Base-by-base conservation (phyloP, 345 rosid species). In the Populus tremula region DNA sequence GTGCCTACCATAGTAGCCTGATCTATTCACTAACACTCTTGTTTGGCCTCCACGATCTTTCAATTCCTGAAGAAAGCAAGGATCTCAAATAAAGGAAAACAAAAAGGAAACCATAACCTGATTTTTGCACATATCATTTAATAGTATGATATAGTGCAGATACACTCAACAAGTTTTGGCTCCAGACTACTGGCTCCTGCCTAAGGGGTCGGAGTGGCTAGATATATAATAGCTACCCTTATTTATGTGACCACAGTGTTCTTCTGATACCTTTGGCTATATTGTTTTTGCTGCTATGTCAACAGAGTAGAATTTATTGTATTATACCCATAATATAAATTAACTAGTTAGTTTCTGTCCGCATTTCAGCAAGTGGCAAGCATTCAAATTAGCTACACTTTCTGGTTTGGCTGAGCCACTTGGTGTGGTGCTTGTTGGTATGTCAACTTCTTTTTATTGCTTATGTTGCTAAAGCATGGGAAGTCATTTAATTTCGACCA, bases 351-450 rank as follows among this genome's bases (percentile, higher is more conserved):
- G 45, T 73, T 80, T 29, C 21, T 53, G 45, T 79, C 31, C 68
- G 78, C 83, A 78, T 84, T 72, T 82, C 91, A 96, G 99, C 90
- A 96, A 96, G 88, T 96, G 99, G 99, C 92, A 93, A 86, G 99
- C 98, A 67, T 96, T 96, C 91, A 96, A 96, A 84, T 83, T 96
- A 83, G 97, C 98, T 41, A 87, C 98, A 36, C 93, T 96, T 68
- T 93, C 99, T 84, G 98, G 99, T 82, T 86, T 96, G 50, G 98
- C 97, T 3, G 99, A 96, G 88, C 99, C 99, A 43, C 93, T 96
- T 27, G 99, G 99, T 38, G 99, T 96, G 63, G 80, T 96, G 41
- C 86, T 93, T 62, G 99, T 96, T 38, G 98, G 99, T 93, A 89
- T 74, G 94, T 70, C 53, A 25, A 9, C 31, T 36, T 16, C 25